Evolutionary conservation across 1,284 basidiomycete species (phyloP).

Genomic region (Malassezia cuniculi): DNA sequence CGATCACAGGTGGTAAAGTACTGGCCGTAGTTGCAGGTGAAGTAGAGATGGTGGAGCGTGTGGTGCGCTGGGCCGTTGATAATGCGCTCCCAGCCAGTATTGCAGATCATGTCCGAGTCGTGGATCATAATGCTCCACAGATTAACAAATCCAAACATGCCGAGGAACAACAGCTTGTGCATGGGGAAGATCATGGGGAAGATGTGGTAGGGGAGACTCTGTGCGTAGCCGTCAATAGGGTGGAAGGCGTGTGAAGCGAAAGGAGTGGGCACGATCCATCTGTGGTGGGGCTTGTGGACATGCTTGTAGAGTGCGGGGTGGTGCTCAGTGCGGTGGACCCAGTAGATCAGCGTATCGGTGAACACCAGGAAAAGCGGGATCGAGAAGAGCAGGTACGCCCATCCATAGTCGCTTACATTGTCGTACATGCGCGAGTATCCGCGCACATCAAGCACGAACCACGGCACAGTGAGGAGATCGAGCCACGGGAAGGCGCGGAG

Average conservation of each 20-base stretch:
- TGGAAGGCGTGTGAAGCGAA: conserved; percentile 97
- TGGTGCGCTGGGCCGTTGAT: conserved; percentile 98
- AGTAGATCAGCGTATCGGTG: conserved; percentile 85
- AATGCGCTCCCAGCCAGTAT: conserved; percentile 71
- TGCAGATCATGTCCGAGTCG: conserved; percentile 98
- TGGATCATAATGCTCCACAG: conserved; percentile 56
- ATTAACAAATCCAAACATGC: conserved; percentile 44
- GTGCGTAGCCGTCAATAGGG: conserved; percentile 81
- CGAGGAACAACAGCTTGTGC: conserved; percentile 49
- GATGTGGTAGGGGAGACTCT: conserved; percentile 87
- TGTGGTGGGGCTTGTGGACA: conserved; percentile 92
- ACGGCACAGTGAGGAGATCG: conserved; percentile 67
- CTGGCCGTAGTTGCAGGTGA: conserved; percentile 85
- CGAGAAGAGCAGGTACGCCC: conserved; percentile 35
- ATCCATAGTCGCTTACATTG: conserved; percentile 51
- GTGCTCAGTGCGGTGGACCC: conserved; percentile 84
- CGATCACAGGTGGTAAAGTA: conserved; percentile 95
- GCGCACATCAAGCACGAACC: conserved; percentile 82
- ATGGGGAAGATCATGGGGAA: conserved; percentile 85
- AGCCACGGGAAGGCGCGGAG: conserved; percentile 61
- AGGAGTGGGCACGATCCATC: conserved; percentile 94
- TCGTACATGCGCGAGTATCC: conserved; percentile 73
- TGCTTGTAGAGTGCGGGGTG: conserved; percentile 75
- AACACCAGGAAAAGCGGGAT: conserved; percentile 61
- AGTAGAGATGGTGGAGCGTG: conserved; percentile 83